Base-by-base conservation (phyloP, 257 asterid genomes). In the Nicotiana benthamiana region DNA sequence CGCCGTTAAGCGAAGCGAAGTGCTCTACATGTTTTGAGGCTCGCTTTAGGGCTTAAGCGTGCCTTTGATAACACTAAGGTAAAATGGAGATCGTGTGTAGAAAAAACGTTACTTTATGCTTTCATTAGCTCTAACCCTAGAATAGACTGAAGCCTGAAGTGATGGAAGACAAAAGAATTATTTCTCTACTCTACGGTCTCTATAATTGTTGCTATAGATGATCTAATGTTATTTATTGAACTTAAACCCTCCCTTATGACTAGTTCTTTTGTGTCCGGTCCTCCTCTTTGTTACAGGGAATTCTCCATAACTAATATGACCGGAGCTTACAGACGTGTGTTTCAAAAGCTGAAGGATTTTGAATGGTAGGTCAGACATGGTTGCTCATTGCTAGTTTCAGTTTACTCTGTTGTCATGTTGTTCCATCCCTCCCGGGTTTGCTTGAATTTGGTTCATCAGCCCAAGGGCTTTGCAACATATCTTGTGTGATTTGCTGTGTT, bases 261-360 rank as follows among this genome's bases (percentile, higher is more conserved):
- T 83, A 81, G 48, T 20, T 68, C 46, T 77, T 59, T 52, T 81
- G 61, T 52, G 76, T 13, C 17, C 62, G 32, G 40, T 34, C 67
- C 65, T 57, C 83, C 79, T 72, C 40, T 77, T 81, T 70, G 83
- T 81, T 84, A 79, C 80, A 95, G 98, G 92, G 99, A 93, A 77
- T 95, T 95, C 80, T 95, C 99, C 57, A 88, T 93, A 72, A 89
- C 92, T 85, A 89, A 85, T 87, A 85, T 95, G 92, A 92, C 98
- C 18, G 99, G 99, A 66, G 96, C 92, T 81, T 95, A 93, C 68
- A 91, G 99, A 81, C 91, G 91, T 80, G 95, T 93, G 81, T 95
- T 92, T 90, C 97, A 93, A 82, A 93, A 88, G 88, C 98, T 94
- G 2, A 93, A 89, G 92, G 93, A 93, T 87, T 95, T 87, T 82